phyloP scores from a whole-genome alignment of 768 basidiomycete genomes.

The Tephrocybe sp. region DNA sequence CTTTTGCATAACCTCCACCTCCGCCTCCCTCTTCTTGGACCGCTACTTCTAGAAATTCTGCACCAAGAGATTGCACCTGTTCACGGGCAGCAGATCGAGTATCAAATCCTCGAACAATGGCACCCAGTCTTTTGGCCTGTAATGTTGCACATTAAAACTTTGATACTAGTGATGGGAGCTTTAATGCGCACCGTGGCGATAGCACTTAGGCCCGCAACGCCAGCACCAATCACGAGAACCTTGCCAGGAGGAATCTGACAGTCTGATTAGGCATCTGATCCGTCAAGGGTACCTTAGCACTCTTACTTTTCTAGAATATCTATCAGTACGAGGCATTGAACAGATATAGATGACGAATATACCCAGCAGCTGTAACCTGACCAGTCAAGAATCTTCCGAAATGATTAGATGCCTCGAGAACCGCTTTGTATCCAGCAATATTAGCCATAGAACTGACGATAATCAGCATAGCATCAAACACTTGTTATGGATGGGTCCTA shows the following conservation, averaged over 20 bases:
- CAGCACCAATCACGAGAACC: conserved; percentile 85
- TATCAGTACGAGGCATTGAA: not conserved
- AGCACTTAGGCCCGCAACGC: conserved; percentile 86
- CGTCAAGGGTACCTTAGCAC: not conserved
- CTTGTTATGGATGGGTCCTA: conserved; percentile 13
- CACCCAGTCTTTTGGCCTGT: conserved; percentile 80
- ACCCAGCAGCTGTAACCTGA: conserved; percentile 91
- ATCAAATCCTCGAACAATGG: conserved; percentile 88
- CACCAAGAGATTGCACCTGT: conserved; percentile 88
- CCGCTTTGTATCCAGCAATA: conserved; percentile 91
- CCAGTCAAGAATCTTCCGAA: conserved; percentile 90
- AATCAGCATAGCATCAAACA: not conserved
- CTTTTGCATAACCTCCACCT: conserved; percentile 84
- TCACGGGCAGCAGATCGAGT: conserved; percentile 83
- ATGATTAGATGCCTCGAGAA: conserved; percentile 86
- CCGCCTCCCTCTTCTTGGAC: conserved; percentile 83
- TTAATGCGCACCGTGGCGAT: conserved; percentile 75
- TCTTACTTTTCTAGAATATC: conserved; percentile 31
- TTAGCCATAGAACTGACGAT: conserved; percentile 83
- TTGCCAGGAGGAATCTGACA: conserved; percentile 81
- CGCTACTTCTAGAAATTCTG: conserved; percentile 84
- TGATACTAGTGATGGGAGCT: not conserved
- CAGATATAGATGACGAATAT: conserved; percentile 27
- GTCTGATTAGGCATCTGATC: conserved; percentile 1
- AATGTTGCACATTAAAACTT: not conserved